Conservation (phyloP, 805 yeast genomes). For the Lipomyces lipofer region DNA sequence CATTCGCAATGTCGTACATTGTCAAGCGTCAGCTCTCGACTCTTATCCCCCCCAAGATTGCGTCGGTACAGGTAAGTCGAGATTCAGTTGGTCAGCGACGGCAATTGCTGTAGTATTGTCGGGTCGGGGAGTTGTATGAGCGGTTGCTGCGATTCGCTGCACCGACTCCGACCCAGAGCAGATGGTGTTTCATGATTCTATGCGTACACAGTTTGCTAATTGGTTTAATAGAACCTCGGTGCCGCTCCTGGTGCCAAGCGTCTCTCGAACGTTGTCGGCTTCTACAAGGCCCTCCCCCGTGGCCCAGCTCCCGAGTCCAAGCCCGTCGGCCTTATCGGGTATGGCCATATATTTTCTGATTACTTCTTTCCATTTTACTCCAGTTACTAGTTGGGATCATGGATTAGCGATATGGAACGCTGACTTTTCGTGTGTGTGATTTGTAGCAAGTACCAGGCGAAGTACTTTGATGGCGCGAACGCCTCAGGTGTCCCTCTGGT, state of each 20-base stretch:
- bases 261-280: slow-evolving; percentile 90
- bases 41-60: slow-evolving; percentile 97
- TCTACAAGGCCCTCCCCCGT: slow-evolving; percentile 94
- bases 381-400: too few relatives aligned
- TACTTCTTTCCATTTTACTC: too few relatives aligned
- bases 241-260: slow-evolving; percentile 96
- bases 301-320: slow-evolving; percentile 75
- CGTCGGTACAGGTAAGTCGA: slow-evolving; percentile 85
- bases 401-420: not conserved
- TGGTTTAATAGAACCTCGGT: slow-evolving; percentile 67
- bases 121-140: not conserved
- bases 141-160: not conserved
- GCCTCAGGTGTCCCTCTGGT: slow-evolving; percentile 78
- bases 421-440: not conserved
- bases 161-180: not conserved
- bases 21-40: slow-evolving; percentile 92
- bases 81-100: too few relatives aligned
- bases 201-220: not conserved
- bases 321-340: slow-evolving; percentile 45
- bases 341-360: slow-evolving; percentile 1
- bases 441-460: slow-evolving; percentile 61
- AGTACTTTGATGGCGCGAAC: slow-evolving; percentile 79
- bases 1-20: slow-evolving; percentile 67
- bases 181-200: not conserved
- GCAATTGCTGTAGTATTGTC: not conserved